These are phyloP conservation scores for Gymnopus androsaceus DNA, from an alignment of 1,284 basidiomycete genomes.

Conservation along the genomic window DNA sequence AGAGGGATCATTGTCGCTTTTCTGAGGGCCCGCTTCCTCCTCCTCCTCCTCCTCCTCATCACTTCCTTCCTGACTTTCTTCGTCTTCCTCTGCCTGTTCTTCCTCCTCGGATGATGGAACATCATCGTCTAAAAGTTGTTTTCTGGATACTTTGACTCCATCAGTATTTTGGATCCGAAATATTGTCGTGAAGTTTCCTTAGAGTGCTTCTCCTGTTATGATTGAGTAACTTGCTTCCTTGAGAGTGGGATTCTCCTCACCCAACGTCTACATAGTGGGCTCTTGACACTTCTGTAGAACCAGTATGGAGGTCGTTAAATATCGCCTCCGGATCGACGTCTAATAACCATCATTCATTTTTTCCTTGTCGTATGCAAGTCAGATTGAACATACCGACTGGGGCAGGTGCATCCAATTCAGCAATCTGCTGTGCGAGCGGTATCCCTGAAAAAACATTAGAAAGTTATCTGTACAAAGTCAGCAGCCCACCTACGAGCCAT, in stretches of 20 bases:
- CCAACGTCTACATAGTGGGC: conserved; percentile 86
- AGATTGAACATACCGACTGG: conserved; percentile 56
- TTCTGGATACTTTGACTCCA: conserved; percentile 64
- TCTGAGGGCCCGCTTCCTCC: conserved; percentile 20
- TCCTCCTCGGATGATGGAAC: conserved; percentile 38
- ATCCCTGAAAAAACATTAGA: conserved; percentile 41
- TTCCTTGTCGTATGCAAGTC: conserved; percentile 5
- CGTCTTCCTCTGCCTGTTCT: conserved; percentile 35
- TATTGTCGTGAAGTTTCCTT: conserved; percentile 60
- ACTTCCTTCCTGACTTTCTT: too few species aligned
- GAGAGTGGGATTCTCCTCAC: conserved; percentile 42
- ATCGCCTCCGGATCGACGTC: conserved; percentile 81
- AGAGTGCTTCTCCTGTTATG: conserved; percentile 64
- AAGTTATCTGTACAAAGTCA: neutral
- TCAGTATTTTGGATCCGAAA: conserved; percentile 78
- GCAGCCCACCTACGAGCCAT: conserved; percentile 7
- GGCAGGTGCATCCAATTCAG: conserved; percentile 70
- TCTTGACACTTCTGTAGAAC: conserved; percentile 45
- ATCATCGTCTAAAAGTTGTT: conserved; percentile 51
- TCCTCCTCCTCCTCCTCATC: conserved; percentile 28
- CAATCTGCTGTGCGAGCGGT: conserved; percentile 81
- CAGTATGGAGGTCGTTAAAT: conserved; percentile 30
- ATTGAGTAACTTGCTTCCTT: conserved; percentile 7
- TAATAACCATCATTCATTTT: conserved; percentile 29
- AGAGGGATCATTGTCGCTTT: conserved; percentile 36